Evolutionary conservation across 441 rosid species (phyloP).

Genomic region (Sinapis alba): DNA sequence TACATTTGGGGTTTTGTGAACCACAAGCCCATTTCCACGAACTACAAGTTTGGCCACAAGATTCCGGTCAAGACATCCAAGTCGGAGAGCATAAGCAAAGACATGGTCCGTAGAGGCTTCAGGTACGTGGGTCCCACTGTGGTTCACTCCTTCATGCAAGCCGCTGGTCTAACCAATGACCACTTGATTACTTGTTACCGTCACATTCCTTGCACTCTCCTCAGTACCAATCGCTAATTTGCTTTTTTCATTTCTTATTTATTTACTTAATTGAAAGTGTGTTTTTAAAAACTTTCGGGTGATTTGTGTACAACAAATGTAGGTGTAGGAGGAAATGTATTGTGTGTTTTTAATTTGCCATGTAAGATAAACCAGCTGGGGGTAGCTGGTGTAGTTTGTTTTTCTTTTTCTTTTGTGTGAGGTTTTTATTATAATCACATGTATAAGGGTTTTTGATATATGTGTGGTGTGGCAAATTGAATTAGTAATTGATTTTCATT

Average conservation of each 20-base stretch:
- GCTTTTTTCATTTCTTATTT: not conserved
- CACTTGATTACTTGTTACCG: constrained; percentile 72
- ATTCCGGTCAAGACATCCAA: constrained; percentile 87
- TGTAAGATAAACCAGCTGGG: constrained; percentile 28
- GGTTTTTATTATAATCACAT: constrained; percentile 32
- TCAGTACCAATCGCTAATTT: constrained; percentile 19
- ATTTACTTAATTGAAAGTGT: constrained; percentile 27
- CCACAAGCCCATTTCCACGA: constrained; percentile 61
- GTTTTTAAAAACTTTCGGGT: constrained; percentile 32
- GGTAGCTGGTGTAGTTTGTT: not conserved
- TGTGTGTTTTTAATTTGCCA: constrained; percentile 1
- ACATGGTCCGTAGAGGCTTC: constrained; percentile 83
- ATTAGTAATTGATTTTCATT: constrained; percentile 16
- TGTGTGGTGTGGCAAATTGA: constrained; percentile 36
- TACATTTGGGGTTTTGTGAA: constrained; percentile 86
- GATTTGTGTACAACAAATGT: constrained; percentile 19
- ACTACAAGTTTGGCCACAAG: constrained; percentile 74
- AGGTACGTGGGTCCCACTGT: constrained; percentile 82
- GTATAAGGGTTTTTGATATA: constrained; percentile 37
- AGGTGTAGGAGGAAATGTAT: constrained; percentile 18
- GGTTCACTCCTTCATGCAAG: constrained; percentile 91
- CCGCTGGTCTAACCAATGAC: constrained; percentile 85
- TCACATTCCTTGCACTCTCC: constrained; percentile 60
- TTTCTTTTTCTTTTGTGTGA: not conserved
- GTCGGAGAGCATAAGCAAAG: constrained; percentile 86